phyloP scores from a whole-genome alignment of 139 green algal species.

The Eudorina sp. region DNA sequence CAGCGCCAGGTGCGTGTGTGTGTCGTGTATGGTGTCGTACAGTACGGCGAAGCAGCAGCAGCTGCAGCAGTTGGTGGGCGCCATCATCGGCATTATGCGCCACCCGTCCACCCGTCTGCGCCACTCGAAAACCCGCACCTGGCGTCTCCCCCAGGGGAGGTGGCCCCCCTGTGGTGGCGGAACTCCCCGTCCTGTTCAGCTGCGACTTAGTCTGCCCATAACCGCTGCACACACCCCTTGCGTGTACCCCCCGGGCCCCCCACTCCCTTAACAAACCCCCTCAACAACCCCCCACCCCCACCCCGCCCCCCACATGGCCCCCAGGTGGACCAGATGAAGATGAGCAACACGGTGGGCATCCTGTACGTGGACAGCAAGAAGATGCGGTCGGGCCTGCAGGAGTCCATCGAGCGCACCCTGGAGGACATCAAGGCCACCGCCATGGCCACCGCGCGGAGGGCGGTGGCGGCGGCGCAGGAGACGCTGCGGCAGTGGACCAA shows the following conservation, averaged over 20 bases:
- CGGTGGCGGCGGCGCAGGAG: not conserved
- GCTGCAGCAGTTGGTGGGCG: too few relatives aligned
- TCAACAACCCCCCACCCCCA: not conserved
- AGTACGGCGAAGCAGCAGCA: not conserved
- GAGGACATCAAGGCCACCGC: constrained; percentile 51
- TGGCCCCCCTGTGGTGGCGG: too few relatives aligned
- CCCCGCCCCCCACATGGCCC: not conserved
- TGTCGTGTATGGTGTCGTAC: not conserved
- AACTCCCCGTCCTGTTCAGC: too few relatives aligned
- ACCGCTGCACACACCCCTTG: not conserved
- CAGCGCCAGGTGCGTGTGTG: constrained; percentile 12
- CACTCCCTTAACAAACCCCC: not conserved
- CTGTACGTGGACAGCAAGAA: constrained; percentile 75
- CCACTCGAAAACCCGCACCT: too few relatives aligned
- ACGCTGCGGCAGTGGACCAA: constrained; percentile 1
- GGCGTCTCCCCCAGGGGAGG: too few relatives aligned
- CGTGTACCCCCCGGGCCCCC: too few relatives aligned
- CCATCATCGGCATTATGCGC: too few relatives aligned
- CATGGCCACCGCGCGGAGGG: not conserved
- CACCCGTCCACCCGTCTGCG: too few relatives aligned
- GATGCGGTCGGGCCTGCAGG: constrained; percentile 54
- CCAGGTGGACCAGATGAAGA: constrained; percentile 81
- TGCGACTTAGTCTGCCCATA: too few relatives aligned
- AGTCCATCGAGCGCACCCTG: constrained; percentile 32
- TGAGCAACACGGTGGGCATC: constrained; percentile 60